These are phyloP conservation scores for Adansonia rubrostipa DNA, from an alignment of 441 rosid genomes.

Conservation along the genomic window DNA sequence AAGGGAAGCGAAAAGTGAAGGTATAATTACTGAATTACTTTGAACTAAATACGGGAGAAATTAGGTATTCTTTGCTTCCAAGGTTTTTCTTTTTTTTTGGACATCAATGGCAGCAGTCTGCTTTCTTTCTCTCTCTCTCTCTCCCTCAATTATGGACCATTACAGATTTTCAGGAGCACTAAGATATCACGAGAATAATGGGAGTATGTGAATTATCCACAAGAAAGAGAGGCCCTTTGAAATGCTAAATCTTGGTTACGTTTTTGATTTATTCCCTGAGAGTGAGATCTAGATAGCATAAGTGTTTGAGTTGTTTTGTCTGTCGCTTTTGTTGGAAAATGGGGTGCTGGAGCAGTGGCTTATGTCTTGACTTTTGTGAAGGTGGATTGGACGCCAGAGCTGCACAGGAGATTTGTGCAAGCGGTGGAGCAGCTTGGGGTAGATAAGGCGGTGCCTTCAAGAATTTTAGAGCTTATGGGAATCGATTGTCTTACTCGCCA, in stretches of 20 bases:
- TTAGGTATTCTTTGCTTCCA: not conserved
- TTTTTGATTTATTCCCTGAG: not conserved
- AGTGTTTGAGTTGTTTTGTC: not conserved
- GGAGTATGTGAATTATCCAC: slow-evolving; percentile 19
- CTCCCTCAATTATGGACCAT: not conserved
- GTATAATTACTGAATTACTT: slow-evolving; percentile 37
- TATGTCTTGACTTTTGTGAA: slow-evolving; percentile 40
- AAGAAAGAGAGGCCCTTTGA: not conserved
- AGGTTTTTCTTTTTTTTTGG: not conserved
- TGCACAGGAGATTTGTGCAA: slow-evolving; percentile 88
- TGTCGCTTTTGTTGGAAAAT: no score
- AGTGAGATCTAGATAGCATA: not conserved
- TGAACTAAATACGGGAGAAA: not conserved
- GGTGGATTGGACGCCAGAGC: slow-evolving; percentile 97
- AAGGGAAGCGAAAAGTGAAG: slow-evolving; percentile 81
- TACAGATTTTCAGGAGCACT: slow-evolving; percentile 11
- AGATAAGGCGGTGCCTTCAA: slow-evolving; percentile 95
- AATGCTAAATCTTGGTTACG: not conserved
- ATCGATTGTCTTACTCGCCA: slow-evolving; percentile 90
- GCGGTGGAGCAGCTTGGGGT: slow-evolving; percentile 94
- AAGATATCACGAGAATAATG: slow-evolving; percentile 39
- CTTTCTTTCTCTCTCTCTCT: not conserved
- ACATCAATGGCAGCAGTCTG: not conserved
- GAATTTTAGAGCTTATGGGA: slow-evolving; percentile 90
- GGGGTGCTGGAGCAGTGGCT: not conserved